phyloP scores from a whole-genome alignment of 257 asterid species.

The Salvia miltiorrhiza region DNA sequence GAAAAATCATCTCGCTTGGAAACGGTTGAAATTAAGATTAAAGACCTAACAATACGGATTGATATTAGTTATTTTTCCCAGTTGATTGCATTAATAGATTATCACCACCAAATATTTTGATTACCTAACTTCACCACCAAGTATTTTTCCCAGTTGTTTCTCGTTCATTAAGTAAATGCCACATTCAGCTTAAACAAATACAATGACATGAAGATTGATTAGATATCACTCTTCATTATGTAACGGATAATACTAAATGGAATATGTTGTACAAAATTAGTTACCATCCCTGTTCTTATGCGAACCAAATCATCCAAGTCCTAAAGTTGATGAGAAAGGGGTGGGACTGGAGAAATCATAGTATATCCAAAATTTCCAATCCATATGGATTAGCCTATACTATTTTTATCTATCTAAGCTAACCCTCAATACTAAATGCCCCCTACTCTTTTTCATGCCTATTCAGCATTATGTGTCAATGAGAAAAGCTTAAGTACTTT shows the following conservation, averaged over 20 bases:
- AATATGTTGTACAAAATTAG: background rate
- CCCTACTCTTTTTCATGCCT: background rate
- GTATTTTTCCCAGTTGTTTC: too few relatives aligned
- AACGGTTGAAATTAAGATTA: conserved; percentile 67
- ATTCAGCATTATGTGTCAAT: background rate
- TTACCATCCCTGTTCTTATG: conserved; percentile 75
- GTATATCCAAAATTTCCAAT: too few relatives aligned
- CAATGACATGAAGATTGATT: conserved; percentile 3
- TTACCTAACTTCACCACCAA: too few relatives aligned
- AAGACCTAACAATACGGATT: conserved; percentile 63
- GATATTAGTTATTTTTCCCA: too few relatives aligned
- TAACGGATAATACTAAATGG: background rate
- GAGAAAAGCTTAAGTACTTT: conserved; percentile 15
- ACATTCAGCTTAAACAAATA: conserved; percentile 2
- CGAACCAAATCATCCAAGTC: conserved; percentile 87
- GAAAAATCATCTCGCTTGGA: conserved; percentile 79
- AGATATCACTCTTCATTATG: background rate
- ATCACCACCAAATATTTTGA: too few relatives aligned
- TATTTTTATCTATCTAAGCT: too few relatives aligned
- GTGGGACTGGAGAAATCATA: too few relatives aligned
- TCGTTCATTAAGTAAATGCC: too few relatives aligned
- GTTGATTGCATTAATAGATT: too few relatives aligned
- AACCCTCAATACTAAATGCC: too few relatives aligned
- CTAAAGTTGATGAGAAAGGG: conserved; percentile 40
- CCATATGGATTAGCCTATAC: too few relatives aligned